Percentiles rank a stretch among this genome's conserved stretches.
Conservation (phyloP, 495 filamentous ascomycete species). For the Xylaria sp. region DNA sequence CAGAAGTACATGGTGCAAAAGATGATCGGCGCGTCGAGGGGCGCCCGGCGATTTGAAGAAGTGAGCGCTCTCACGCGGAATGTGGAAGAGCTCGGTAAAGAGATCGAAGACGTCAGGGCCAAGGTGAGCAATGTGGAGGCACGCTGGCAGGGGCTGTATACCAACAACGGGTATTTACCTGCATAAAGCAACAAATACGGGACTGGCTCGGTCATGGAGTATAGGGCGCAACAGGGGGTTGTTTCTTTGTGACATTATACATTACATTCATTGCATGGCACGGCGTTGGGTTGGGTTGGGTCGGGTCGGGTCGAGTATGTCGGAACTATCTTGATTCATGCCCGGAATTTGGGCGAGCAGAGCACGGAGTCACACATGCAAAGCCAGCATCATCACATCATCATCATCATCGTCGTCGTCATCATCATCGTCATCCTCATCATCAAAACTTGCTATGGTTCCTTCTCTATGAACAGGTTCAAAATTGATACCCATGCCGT, state of each 20-base stretch:
- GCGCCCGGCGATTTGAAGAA: slow-evolving; percentile 86
- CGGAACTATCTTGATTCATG: not conserved
- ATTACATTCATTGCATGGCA: slow-evolving; percentile 9
- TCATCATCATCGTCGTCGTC: too few relatives aligned
- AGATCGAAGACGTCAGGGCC: slow-evolving; percentile 73
- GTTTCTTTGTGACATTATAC: not conserved
- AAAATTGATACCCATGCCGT: not conserved
- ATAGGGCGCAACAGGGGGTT: not conserved
- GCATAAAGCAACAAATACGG: slow-evolving; percentile 7
- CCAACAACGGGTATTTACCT: slow-evolving; percentile 30
- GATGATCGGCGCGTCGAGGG: slow-evolving; percentile 85
- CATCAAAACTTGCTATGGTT: not conserved
- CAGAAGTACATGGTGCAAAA: slow-evolving; percentile 89
- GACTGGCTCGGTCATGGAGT: slow-evolving; percentile 20
- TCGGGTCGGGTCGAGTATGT: slow-evolving; percentile 31
- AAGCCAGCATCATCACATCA: not conserved
- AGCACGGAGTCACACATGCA: slow-evolving; percentile 12
- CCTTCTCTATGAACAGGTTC: not conserved
- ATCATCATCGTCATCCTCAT: too few relatives aligned
- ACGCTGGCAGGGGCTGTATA: slow-evolving; percentile 57
- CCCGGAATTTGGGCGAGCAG: not conserved
- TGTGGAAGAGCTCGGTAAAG: slow-evolving; percentile 80
- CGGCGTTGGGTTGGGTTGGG: slow-evolving; percentile 41
- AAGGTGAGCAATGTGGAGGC: slow-evolving; percentile 63
- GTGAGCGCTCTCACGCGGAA: slow-evolving; percentile 80